Base-by-base conservation (phyloP, 495 filamentous ascomycete genomes). In the Xylaria bambusicola region DNA sequence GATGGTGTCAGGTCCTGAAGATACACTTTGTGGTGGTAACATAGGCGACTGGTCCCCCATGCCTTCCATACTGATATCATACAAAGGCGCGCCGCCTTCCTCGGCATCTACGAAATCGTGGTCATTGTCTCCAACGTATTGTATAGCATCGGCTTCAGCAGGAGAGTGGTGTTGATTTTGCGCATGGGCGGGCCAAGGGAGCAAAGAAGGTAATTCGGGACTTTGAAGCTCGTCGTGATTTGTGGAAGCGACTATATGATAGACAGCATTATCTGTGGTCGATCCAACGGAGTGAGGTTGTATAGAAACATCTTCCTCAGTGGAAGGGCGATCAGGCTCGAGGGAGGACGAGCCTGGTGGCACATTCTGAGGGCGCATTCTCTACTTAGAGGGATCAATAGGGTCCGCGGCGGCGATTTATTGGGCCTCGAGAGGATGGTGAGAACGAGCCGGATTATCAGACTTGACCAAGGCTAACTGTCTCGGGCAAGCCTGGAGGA, bases 351-450 rank as follows among this genome's bases (percentile, higher is more conserved):
- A 53, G 56, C 52, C 26, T 27, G 49, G 61, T 62, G 64, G 62
- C 33, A 52, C 62, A 64, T 63, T 70, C 46, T 47, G 61, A 60
- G 61, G 55, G 53, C 68, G 68, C 66, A 66, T 71, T 46, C 24
- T 23, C 27, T 38, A 58, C 23, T 38, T 10, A 36, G 44, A n/a
- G 33, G 29, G 20, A 38, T 7, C 10, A 29, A 21, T 17, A 17
- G 20, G 2, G 33, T 35, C 26, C 23, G 24, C 18, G 9, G 18
- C 18, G 15, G 13, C 27, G 40, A 18, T n/a, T 26, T 58, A 29
- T 58, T 20, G 44, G 23, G 42, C 2, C 45, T 20, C n/a, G 52
- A 12, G 24, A 20, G 4, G 31, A 20, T 10, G 27, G 6, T 47
- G 31, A 48, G 13, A 0, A n/a, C 42, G 31, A 38, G 4, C 53